A percentile compares a stretch with the other conserved stretches of the same genome.
phyloP scores from a whole-genome alignment of 139 green algal genomes.

The Parachlorella kessleri region DNA sequence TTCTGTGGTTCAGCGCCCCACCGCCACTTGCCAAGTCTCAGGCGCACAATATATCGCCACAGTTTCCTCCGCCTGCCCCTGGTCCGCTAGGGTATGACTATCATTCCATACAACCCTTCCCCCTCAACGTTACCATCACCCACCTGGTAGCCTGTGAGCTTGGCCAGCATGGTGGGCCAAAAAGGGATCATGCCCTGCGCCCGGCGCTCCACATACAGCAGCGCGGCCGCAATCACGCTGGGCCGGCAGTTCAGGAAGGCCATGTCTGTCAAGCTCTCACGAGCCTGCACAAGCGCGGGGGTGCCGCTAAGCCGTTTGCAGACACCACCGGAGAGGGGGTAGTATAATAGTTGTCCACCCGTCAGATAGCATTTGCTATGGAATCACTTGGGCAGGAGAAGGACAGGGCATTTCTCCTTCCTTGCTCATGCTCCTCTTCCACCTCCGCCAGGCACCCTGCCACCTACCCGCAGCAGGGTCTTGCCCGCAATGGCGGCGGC shows the following conservation, averaged over 20 bases:
- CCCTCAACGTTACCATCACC: neutral
- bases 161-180: conserved; percentile 83
- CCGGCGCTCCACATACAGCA: conserved; percentile 81
- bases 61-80: no score
- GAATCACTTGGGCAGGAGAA: no score
- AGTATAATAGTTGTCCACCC: no score
- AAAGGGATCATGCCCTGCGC: conserved; percentile 80
- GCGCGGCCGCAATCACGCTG: conserved; percentile 76
- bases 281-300: conserved; percentile 46
- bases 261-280: conserved; percentile 70
- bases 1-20: no score
- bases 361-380: no score
- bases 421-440: no score
- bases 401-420: no score
- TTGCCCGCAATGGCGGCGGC: conserved; percentile 15
- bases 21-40: no score
- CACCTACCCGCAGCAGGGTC: neutral
- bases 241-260: conserved; percentile 86
- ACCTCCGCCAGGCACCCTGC: neutral
- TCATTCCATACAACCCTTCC: neutral
- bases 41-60: no score
- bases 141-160: conserved; percentile 74
- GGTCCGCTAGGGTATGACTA: no score
- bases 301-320: no score
- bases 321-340: no score